phyloP scores from a whole-genome alignment of 169 alveolate species.

The Pseudocohnilembus persalinus region DNA sequence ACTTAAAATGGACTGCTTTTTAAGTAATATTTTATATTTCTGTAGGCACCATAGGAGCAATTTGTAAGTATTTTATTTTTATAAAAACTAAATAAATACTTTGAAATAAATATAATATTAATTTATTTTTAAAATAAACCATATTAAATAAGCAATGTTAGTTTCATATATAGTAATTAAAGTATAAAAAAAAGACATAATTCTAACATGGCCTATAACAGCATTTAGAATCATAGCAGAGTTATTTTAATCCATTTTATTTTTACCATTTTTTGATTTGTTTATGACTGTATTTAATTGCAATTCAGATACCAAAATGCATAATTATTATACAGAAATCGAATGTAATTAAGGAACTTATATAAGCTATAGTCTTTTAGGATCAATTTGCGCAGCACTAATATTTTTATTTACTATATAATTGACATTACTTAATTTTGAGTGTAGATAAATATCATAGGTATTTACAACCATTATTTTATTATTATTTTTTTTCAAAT shows the following conservation, averaged over 20 bases:
- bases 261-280: not conserved
- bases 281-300: not conserved
- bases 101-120: no score
- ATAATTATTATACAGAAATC: not conserved
- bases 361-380: constrained; percentile 7
- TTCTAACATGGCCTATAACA: not conserved
- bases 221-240: not conserved
- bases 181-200: not conserved
- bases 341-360: constrained; percentile 12
- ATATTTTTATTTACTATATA: not conserved
- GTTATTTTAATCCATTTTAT: not conserved
- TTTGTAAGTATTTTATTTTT: no score
- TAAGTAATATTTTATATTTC: no score
- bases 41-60: no score
- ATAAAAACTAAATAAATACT: no score
- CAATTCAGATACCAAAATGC: not conserved
- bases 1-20: not conserved
- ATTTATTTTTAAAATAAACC: no score
- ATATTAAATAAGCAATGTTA: no score
- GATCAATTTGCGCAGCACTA: not conserved
- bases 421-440: constrained; percentile 21
- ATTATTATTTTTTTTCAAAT: no score
- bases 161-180: not conserved
- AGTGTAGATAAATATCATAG: constrained; percentile 7
- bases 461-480: no score